Evolutionary conservation across 306 rosid species (phyloP).

Genomic region (Cotoneaster glaucophyllus): DNA sequence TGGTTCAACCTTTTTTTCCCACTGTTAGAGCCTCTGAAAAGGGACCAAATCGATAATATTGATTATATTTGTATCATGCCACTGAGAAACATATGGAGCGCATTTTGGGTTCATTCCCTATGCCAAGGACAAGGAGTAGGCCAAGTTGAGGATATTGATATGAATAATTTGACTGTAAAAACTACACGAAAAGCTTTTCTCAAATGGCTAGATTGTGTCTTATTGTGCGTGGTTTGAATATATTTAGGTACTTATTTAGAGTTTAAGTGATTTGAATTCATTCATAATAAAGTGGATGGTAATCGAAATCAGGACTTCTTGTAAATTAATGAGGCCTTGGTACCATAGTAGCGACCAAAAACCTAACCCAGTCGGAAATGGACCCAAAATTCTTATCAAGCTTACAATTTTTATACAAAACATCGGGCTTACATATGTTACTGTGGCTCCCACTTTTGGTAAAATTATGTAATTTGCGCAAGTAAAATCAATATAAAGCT

Average conservation of each 20-base stretch:
- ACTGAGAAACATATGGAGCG: constrained; percentile 35
- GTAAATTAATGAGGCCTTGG: too few species aligned
- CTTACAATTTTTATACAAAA: neutral
- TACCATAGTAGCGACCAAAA: neutral
- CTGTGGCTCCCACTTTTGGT: neutral
- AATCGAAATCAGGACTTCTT: neutral
- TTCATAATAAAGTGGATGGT: neutral
- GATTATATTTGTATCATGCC: constrained; percentile 11
- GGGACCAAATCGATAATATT: constrained; percentile 16
- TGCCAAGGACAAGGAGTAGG: neutral
- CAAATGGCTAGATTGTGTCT: neutral
- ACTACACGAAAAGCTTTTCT: neutral
- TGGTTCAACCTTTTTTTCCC: neutral
- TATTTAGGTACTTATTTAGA: neutral
- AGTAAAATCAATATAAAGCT: neutral
- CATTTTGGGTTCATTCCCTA: constrained; percentile 24
- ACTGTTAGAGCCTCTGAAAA: neutral
- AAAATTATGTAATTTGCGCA: neutral
- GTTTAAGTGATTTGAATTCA: neutral
- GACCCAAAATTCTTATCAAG: neutral
- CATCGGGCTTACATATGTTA: neutral
- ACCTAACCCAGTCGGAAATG: neutral
- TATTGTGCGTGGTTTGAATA: too few species aligned
- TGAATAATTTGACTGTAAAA: neutral
- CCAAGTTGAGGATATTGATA: neutral